Evolutionary conservation across 2,329 filamentous ascomycete genomes (phyloP), one percentile per base, ranked within the genome.

Genomic region (Ophiostoma sp.): DNA sequence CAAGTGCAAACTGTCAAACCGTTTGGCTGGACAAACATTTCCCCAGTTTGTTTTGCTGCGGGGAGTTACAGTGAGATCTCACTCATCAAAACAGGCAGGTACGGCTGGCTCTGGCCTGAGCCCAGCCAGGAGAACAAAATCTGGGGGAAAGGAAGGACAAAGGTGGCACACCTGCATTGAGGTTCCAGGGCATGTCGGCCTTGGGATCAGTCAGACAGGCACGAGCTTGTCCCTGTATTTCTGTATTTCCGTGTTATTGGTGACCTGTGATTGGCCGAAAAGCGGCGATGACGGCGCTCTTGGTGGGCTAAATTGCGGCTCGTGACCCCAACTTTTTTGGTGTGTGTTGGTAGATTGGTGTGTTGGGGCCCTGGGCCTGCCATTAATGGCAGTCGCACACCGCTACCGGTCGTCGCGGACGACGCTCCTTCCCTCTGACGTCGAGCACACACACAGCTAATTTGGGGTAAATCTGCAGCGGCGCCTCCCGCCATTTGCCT

Each of bases 191-290:
- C 42, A 15, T 33, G 25, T 9, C n/a, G 22, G 22, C 3, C 50
- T 22, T 55, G 48, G 19, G 45, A 55, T 69, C 66, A 69, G 66
- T 69, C 45, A 69, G 50, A 33, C 48, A 70, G 12, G 66, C 42
- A 36, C 45, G 48, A 69, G 17, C 66, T 31, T 11, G 17, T 9
- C 19, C 42, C 42, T 48, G 42, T 48, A 45, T 45, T 52, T 52
- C 22, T 22, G 36, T 19, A 57, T 28, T 57, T 70, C 28, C 42
- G 48, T 70, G 17, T 70, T 55, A 57, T 57, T 57, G 33, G 68
- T n/a, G 6, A 33, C 50, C 48, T 33, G 50, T 70, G 68, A 70
- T 70, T 70, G 68, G 68, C 68, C 19, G 17, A 17, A 48, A 19
- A 17, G 7, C 31, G 48, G 15, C 45, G 31, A 50, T 52, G 48